Percentiles rank a stretch among this genome's conserved stretches.
Evolutionary conservation across 805 yeast species (phyloP).

Genomic region (Zygoascus biomembranicola): DNA sequence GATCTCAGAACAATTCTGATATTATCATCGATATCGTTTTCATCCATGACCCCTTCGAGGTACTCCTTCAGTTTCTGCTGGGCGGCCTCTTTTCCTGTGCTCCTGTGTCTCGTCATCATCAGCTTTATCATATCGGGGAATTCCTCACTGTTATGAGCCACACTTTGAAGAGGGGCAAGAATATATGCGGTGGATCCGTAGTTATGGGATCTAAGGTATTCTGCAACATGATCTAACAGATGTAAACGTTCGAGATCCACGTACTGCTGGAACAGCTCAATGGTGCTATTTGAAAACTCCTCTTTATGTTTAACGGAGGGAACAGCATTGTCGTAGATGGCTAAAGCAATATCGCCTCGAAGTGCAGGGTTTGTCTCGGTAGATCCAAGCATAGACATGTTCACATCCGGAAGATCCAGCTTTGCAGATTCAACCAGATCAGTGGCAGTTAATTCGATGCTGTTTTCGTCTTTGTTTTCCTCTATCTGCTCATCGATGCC

Average conservation of each 20-base stretch:
- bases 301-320: conserved; percentile 29
- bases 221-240: conserved; percentile 56
- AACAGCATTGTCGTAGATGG: conserved; percentile 62
- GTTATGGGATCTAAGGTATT: conserved; percentile 39
- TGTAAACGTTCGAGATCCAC: conserved; percentile 60
- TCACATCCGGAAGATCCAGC: conserved; percentile 78
- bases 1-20: conserved; percentile 2
- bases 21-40: conserved; percentile 1
- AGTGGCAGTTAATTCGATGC: conserved; percentile 31
- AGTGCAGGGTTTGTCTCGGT: conserved; percentile 78
- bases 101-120: conserved; percentile 58
- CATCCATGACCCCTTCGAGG: neutral
- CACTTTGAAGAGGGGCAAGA: conserved; percentile 57
- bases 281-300: conserved; percentile 22
- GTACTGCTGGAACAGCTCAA: conserved; percentile 61
- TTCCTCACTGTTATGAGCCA: conserved; percentile 30
- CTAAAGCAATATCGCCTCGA: conserved; percentile 62
- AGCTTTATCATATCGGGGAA: conserved; percentile 58
- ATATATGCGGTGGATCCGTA: conserved; percentile 27
- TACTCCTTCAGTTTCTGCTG: neutral
- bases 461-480: conserved; percentile 28
- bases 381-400: conserved; percentile 74
- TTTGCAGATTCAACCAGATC: conserved; percentile 40
- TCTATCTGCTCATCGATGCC: conserved; percentile 57
- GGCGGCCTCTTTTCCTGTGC: neutral